Percentiles rank a stretch among this genome's conserved stretches.
phyloP scores from a whole-genome alignment of 345 rosid genomes.

The Fremontodendron californicum region DNA sequence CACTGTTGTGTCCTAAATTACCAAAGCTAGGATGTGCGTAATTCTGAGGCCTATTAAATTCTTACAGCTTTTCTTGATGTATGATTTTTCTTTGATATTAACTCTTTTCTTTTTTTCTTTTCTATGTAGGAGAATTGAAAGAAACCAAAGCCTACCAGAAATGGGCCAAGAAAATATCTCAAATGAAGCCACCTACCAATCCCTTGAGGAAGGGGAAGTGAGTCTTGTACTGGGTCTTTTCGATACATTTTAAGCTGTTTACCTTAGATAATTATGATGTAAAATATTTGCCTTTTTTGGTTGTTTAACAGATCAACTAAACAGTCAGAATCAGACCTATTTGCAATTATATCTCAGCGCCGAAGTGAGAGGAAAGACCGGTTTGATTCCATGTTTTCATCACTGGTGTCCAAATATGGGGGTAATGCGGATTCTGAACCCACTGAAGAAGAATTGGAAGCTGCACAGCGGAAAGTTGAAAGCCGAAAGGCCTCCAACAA shows the following conservation, averaged over 20 bases:
- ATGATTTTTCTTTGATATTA: neutral
- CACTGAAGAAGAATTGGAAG: slow-evolving; percentile 91
- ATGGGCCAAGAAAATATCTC: slow-evolving; percentile 68
- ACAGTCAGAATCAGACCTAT: slow-evolving; percentile 50
- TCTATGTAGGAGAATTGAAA: slow-evolving; percentile 54
- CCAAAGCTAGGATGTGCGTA: neutral
- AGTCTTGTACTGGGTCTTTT: slow-evolving; percentile 16
- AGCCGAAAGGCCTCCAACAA: slow-evolving; percentile 31
- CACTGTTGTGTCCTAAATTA: neutral
- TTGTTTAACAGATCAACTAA: slow-evolving; percentile 42
- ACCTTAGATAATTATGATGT: neutral
- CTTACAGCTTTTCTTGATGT: neutral
- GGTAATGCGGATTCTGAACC: slow-evolving; percentile 54
- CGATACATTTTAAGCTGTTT: neutral
- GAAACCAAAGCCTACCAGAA: slow-evolving; percentile 71
- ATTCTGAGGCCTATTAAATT: neutral
- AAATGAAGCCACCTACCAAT: slow-evolving; percentile 60
- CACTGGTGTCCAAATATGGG: slow-evolving; percentile 73
- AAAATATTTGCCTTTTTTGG: neutral
- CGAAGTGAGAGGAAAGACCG: slow-evolving; percentile 56
- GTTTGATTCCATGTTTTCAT: slow-evolving; percentile 80
- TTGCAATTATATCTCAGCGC: slow-evolving; percentile 63
- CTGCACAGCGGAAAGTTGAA: slow-evolving; percentile 63
- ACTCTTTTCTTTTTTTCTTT: neutral
- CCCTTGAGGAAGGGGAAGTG: slow-evolving; percentile 56